Evolutionary conservation across 441 rosid genomes (phyloP).

Genomic region (Populus hybrid): DNA sequence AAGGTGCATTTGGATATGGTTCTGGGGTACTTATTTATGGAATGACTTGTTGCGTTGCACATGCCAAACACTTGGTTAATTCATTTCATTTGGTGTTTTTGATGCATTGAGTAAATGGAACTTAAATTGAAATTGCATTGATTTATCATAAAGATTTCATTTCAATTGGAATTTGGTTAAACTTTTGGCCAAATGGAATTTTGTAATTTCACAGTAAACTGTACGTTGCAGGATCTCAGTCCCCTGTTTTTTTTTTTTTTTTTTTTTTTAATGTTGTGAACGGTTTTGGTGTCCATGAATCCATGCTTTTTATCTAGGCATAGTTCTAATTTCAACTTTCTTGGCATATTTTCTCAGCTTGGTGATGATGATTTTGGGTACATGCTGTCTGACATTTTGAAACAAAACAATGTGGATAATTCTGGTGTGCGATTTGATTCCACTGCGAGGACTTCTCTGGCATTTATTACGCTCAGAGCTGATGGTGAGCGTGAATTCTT

Average conservation of each 20-base stretch:
- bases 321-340: slow-evolving; percentile 9
- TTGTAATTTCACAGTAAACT: neutral
- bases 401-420: slow-evolving; percentile 71
- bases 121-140: neutral
- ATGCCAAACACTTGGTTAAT: neutral
- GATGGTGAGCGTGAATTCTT: slow-evolving; percentile 98
- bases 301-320: neutral
- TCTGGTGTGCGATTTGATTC: slow-evolving; percentile 82
- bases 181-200: neutral
- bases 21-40: neutral
- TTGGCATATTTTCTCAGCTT: slow-evolving; percentile 39
- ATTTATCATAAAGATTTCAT: neutral
- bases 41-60: neutral
- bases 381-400: slow-evolving; percentile 80
- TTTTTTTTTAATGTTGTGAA: neutral
- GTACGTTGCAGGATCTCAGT: slow-evolving; percentile 7
- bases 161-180: neutral
- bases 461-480: slow-evolving; percentile 83
- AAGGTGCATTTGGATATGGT: slow-evolving; percentile 59
- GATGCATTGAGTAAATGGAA: neutral
- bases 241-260: neutral
- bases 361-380: slow-evolving; percentile 96
- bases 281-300: neutral
- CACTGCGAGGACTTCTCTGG: slow-evolving; percentile 83
- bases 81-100: slow-evolving; percentile 8